These are phyloP conservation scores for Eremochloa ophiuroides DNA, from an alignment of 176 grass and related monocot species.

Conservation along the genomic window DNA sequence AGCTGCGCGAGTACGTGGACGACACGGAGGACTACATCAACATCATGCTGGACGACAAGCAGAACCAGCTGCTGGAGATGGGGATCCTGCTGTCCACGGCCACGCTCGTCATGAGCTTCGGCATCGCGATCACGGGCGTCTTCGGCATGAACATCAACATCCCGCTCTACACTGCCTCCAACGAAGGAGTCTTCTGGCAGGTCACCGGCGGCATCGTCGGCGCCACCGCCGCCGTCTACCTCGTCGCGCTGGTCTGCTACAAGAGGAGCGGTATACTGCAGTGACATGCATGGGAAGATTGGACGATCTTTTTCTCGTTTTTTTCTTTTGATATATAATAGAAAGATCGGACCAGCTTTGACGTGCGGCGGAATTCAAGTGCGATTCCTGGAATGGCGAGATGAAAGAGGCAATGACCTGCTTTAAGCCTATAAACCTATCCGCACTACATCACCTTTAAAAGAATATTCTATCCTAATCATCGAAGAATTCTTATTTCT, in stretches of 20 bases:
- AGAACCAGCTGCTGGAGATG: slow-evolving; percentile 84
- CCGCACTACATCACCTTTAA: too few relatives aligned
- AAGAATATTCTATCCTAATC: too few relatives aligned
- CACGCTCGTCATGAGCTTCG: slow-evolving; percentile 44
- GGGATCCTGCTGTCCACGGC: slow-evolving; percentile 64
- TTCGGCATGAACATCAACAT: slow-evolving; percentile 63
- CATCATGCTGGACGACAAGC: slow-evolving; percentile 85
- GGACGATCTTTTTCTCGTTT: background rate
- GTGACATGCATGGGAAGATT: background rate
- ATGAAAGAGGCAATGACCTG: background rate
- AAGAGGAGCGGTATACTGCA: slow-evolving; percentile 44
- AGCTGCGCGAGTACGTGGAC: slow-evolving; percentile 75
- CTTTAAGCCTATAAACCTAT: background rate
- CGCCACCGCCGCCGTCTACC: slow-evolving; percentile 39
- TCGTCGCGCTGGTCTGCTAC: slow-evolving; percentile 42
- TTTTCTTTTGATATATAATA: background rate
- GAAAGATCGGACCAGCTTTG: too few relatives aligned
- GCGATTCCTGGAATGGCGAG: background rate
- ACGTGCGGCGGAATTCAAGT: too few relatives aligned
- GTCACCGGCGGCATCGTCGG: slow-evolving; percentile 27
- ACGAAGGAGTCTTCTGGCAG: slow-evolving; percentile 29
- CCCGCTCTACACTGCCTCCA: slow-evolving; percentile 23
- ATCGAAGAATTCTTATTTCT: too few relatives aligned
- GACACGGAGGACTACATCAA: slow-evolving; percentile 84
- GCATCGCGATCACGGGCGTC: slow-evolving; percentile 29